phyloP scores from a whole-genome alignment of 768 basidiomycete species.

The Agrocybe pediades region DNA sequence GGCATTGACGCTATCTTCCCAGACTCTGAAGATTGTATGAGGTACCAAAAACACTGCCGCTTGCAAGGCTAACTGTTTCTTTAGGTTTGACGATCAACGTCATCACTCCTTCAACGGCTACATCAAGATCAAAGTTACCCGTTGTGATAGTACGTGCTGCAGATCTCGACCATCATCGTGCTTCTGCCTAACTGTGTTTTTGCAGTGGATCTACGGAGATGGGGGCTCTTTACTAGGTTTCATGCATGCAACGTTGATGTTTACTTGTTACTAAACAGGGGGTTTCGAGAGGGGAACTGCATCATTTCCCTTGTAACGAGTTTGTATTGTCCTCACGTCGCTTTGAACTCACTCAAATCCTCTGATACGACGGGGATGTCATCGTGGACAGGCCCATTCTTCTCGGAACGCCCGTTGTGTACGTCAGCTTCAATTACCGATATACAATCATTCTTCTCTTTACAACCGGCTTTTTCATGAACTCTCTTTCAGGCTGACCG shows the following conservation, averaged over 20 bases:
- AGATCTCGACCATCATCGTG: not conserved
- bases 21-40: slow-evolving; percentile 48
- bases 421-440: slow-evolving; percentile 59
- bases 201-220: slow-evolving; percentile 57
- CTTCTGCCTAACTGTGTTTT: not conserved
- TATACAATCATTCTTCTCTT: not conserved
- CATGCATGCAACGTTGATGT: slow-evolving; percentile 12
- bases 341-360: not conserved
- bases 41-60: no score
- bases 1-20: slow-evolving; percentile 32
- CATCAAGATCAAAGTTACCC: slow-evolving; percentile 46
- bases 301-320: slow-evolving; percentile 30
- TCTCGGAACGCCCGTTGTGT: slow-evolving; percentile 46
- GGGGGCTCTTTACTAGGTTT: not conserved
- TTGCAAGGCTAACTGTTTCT: slow-evolving; percentile 28
- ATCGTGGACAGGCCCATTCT: slow-evolving; percentile 50
- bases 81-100: slow-evolving; percentile 35
- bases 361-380: slow-evolving; percentile 43
- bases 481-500: slow-evolving; percentile 5
- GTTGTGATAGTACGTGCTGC: slow-evolving; percentile 49
- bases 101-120: slow-evolving; percentile 42
- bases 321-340: not conserved
- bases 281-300: slow-evolving; percentile 26
- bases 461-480: not conserved
- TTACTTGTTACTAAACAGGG: not conserved